Conservation (phyloP, 345 rosid genomes). For the Kernera saxatilis region DNA sequence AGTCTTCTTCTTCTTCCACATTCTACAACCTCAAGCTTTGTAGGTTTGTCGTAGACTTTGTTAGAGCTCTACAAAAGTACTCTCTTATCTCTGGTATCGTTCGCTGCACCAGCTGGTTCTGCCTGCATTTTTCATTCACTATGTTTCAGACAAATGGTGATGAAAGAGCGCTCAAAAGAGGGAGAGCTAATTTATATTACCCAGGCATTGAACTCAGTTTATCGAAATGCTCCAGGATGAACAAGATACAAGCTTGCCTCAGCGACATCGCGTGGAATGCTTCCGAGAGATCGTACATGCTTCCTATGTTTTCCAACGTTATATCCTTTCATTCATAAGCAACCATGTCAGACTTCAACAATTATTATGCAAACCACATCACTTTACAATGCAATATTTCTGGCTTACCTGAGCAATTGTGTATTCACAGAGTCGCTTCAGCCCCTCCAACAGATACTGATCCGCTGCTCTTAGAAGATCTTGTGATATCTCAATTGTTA, state of each 20-base stretch:
- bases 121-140: constrained; percentile 41
- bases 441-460: constrained; percentile 95
- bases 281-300: constrained; percentile 98
- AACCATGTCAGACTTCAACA: constrained; percentile 19
- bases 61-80: constrained; percentile 67
- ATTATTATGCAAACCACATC: not conserved
- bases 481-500: constrained; percentile 76
- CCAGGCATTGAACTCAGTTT: constrained; percentile 71
- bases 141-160: not conserved
- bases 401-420: constrained; percentile 88
- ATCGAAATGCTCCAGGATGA: constrained; percentile 84
- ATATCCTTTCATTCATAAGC: constrained; percentile 51
- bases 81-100: constrained; percentile 72
- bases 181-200: constrained; percentile 35
- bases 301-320: constrained; percentile 78
- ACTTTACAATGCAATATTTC: not conserved
- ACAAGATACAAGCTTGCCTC: constrained; percentile 88
- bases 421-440: constrained; percentile 95
- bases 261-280: constrained; percentile 88
- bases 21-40: constrained; percentile 50
- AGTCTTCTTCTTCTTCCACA: constrained; percentile 25
- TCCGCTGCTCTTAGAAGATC: constrained; percentile 99
- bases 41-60: constrained; percentile 55
- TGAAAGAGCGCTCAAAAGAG: no score
- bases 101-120: constrained; percentile 59